These are phyloP conservation scores for Cryptococcus amylolentus DNA, from an alignment of 1,284 basidiomycete species.

Conservation along the genomic window DNA sequence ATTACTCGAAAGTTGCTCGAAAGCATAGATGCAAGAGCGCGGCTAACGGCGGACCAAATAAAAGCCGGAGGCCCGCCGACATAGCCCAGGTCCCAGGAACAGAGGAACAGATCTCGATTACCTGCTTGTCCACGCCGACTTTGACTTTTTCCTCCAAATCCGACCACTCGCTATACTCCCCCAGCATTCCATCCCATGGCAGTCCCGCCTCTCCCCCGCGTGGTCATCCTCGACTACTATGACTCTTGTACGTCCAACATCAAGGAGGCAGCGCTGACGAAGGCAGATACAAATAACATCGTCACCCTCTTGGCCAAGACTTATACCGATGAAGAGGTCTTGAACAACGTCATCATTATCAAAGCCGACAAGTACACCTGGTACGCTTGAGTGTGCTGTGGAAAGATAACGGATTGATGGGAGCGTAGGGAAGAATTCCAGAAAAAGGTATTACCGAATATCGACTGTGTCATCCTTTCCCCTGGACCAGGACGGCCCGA, in stretches of 20 bases:
- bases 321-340: conserved; percentile 43
- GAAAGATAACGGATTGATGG: conserved; percentile 1
- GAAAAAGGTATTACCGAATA: conserved; percentile 35
- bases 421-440: conserved; percentile 41
- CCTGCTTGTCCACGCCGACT: too few species aligned
- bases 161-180: not conserved
- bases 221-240: conserved; percentile 50
- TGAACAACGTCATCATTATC: conserved; percentile 48
- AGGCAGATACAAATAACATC: conserved; percentile 49
- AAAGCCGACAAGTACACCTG: conserved; percentile 48
- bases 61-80: too few species aligned
- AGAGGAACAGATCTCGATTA: too few species aligned
- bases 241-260: conserved; percentile 42
- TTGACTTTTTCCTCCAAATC: not conserved
- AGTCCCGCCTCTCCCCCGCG: conserved; percentile 40
- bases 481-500: conserved; percentile 50
- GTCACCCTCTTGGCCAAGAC: conserved; percentile 48
- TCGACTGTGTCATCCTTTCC: conserved; percentile 51
- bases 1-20: too few species aligned
- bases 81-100: too few species aligned
- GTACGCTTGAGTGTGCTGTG: conserved; percentile 19
- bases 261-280: not conserved
- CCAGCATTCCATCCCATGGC: not conserved
- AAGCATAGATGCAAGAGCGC: too few species aligned
- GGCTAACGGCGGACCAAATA: too few species aligned